A percentile compares a stretch with the other conserved stretches of the same genome.
phyloP scores from a whole-genome alignment of 2,329 filamentous ascomycete species.

The Fusarium sp. region DNA sequence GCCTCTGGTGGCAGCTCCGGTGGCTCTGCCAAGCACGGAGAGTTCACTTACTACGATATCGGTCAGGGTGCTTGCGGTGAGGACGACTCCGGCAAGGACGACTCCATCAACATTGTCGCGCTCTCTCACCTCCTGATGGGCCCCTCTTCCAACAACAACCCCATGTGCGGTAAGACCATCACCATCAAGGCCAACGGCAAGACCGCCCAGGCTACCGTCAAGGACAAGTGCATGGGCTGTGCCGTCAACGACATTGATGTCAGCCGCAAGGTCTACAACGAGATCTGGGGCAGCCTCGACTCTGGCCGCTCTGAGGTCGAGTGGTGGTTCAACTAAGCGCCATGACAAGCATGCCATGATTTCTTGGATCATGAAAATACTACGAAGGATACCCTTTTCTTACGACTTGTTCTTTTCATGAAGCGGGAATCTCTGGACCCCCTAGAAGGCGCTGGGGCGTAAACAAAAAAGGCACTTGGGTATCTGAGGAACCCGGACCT shows the following conservation, averaged over 20 bases:
- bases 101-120: conserved; percentile 72
- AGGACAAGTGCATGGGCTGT: conserved; percentile 83
- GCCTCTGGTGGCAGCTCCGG: conserved; percentile 27
- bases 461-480: conserved; percentile 16
- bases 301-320: conserved; percentile 55
- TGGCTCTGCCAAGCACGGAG: conserved; percentile 59
- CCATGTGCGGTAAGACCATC: conserved; percentile 75
- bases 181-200: conserved; percentile 71
- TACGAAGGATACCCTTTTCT: conserved; percentile 30
- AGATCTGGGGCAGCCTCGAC: conserved; percentile 60
- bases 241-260: conserved; percentile 66
- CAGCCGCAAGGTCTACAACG: conserved; percentile 65
- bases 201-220: conserved; percentile 67
- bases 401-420: conserved; percentile 42
- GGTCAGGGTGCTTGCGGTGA: conserved; percentile 74
- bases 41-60: conserved; percentile 79
- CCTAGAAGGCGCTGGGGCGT: conserved; percentile 33
- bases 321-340: conserved; percentile 60
- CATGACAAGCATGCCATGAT: conserved; percentile 8
- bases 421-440: conserved; percentile 40
- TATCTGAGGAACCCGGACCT: conserved; percentile 1
- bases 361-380: conserved; percentile 21
- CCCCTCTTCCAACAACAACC: conserved; percentile 71
- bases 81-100: conserved; percentile 67
- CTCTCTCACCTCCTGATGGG: conserved; percentile 74